Percentiles rank a stretch among this genome's conserved stretches.
phyloP scores from a whole-genome alignment of 1,284 basidiomycete genomes.

The Sporisorium scitamineum region DNA sequence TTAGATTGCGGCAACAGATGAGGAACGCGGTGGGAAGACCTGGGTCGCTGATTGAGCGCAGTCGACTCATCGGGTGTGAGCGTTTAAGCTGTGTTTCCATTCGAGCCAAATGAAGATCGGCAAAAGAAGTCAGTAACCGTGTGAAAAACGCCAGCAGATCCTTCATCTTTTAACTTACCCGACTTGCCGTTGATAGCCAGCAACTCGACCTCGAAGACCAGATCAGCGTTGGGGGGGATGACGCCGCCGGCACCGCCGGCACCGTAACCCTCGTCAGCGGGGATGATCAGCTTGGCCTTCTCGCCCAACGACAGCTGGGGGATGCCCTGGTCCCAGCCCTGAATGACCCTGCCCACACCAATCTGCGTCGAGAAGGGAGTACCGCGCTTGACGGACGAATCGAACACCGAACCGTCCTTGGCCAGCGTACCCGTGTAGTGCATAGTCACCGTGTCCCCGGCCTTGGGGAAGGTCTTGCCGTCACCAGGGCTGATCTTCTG shows the following conservation, averaged over 20 bases:
- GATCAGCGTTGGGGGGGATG: conserved; percentile 69
- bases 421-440: conserved; percentile 66
- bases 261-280: conserved; percentile 70
- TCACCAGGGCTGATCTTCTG: conserved; percentile 67
- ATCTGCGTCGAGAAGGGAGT: conserved; percentile 61
- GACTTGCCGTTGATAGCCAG: conserved; percentile 69
- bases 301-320: conserved; percentile 70
- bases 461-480: conserved; percentile 68
- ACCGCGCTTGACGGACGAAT: conserved; percentile 67
- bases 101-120: too few species aligned
- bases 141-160: too few species aligned
- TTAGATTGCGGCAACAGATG: too few species aligned
- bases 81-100: too few species aligned
- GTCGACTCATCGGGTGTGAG: too few species aligned
- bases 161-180: conserved; percentile 19
- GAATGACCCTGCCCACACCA: conserved; percentile 69
- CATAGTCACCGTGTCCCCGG: conserved; percentile 63
- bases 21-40: too few species aligned
- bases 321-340: conserved; percentile 71
- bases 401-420: conserved; percentile 60
- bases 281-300: conserved; percentile 63
- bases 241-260: conserved; percentile 58
- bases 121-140: too few species aligned
- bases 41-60: too few species aligned
- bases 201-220: conserved; percentile 70